Evolutionary conservation across 2,329 filamentous ascomycete genomes (phyloP).

Genomic region (Elsinoe perseae): DNA sequence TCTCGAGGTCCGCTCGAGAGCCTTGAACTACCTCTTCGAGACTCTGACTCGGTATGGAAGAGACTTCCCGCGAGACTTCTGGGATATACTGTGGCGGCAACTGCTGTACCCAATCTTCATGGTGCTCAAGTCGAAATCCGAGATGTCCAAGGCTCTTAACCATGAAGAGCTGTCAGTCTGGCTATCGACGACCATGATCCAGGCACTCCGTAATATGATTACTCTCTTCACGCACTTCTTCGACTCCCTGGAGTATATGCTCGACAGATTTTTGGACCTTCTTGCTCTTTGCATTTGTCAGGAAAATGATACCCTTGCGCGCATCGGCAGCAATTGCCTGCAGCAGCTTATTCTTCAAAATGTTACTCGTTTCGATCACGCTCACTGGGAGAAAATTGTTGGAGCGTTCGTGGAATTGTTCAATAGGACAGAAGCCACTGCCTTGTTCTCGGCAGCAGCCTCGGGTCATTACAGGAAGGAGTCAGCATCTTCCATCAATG

Average conservation of each 20-base stretch:
- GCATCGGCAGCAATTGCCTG: constrained; percentile 95
- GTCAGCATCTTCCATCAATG: constrained; percentile 16
- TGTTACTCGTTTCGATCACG: constrained; percentile 76
- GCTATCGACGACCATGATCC: constrained; percentile 99
- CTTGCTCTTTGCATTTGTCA: constrained; percentile 95
- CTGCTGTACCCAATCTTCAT: constrained; percentile 97
- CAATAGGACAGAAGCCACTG: constrained; percentile 85
- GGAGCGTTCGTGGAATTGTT: constrained; percentile 94
- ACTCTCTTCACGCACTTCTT: constrained; percentile 99
- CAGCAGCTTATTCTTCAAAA: constrained; percentile 96
- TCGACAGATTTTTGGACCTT: constrained; percentile 92
- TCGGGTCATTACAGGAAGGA: constrained; percentile 35
- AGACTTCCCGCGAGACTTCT: constrained; percentile 88
- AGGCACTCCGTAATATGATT: constrained; percentile 96
- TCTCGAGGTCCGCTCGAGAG: constrained; percentile 80
- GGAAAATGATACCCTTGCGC: constrained; percentile 95
- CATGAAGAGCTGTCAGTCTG: constrained; percentile 97
- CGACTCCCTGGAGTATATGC: constrained; percentile 90
- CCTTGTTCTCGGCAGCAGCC: constrained; percentile 80
- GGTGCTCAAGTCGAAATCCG: constrained; percentile 89
- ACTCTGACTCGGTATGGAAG: constrained; percentile 83
- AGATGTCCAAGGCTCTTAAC: constrained; percentile 90
- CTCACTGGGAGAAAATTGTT: constrained; percentile 92
- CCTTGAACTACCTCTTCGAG: constrained; percentile 94
- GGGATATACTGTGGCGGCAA: constrained; percentile 97